These are phyloP conservation scores for Aegilops speltoides DNA, from an alignment of 176 grass and related monocot species.

Conservation along the genomic window DNA sequence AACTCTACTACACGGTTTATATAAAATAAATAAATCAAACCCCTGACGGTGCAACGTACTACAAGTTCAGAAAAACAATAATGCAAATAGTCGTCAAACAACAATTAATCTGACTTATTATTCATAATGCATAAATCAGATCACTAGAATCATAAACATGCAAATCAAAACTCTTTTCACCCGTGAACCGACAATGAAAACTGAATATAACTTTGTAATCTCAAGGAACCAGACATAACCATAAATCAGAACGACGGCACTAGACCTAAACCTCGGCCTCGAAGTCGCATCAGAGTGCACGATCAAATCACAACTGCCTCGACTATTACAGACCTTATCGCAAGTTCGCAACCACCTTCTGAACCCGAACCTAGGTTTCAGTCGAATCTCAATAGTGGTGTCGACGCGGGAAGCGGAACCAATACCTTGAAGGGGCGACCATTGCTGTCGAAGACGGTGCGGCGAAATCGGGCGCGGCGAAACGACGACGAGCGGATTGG, in stretches of 20 bases:
- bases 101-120: not conserved
- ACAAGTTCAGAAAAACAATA: not conserved
- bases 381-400: not conserved
- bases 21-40: not conserved
- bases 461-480: not conserved
- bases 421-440: slow-evolving; percentile 2
- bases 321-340: not conserved
- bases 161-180: not conserved
- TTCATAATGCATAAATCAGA: too few species aligned
- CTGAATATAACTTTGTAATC: not conserved
- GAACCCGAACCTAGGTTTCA: not conserved
- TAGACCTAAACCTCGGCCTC: not conserved
- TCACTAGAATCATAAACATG: not conserved
- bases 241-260: not conserved
- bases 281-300: not conserved
- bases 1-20: not conserved
- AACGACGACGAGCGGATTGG: not conserved
- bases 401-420: not conserved
- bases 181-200: not conserved
- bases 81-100: not conserved
- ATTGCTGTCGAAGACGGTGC: not conserved
- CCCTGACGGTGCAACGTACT: not conserved
- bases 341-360: not conserved
- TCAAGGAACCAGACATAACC: not conserved
- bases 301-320: not conserved